These are phyloP conservation scores for Vitis hybrid DNA, from an alignment of 177 flowering plant genomes.

Conservation along the genomic window DNA sequence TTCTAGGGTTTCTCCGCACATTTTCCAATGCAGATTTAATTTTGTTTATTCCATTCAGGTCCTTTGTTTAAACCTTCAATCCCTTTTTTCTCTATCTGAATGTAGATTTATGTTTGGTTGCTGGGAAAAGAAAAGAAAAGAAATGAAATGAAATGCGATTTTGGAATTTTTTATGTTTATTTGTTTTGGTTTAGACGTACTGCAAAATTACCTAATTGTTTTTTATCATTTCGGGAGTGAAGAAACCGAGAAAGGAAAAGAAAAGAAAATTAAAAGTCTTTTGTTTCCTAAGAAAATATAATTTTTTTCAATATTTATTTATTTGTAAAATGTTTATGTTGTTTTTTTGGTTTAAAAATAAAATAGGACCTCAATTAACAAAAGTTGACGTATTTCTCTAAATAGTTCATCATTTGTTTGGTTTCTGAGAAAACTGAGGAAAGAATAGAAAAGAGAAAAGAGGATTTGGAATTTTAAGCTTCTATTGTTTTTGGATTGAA, in stretches of 20 bases:
- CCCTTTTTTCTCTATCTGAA: neutral
- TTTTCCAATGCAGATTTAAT: neutral
- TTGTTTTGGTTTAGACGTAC: neutral
- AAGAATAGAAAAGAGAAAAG: no score
- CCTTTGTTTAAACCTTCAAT: neutral
- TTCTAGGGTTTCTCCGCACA: neutral
- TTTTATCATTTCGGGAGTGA: neutral
- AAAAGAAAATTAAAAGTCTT: neutral
- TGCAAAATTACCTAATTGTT: neutral
- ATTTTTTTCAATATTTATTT: neutral
- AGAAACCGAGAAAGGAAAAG: neutral
- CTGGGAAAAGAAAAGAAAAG: neutral
- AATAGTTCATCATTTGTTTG: no score
- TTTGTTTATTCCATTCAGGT: neutral
- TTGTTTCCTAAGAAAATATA: neutral
- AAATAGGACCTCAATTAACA: no score
- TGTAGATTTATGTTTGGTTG: neutral
- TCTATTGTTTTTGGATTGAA: no score
- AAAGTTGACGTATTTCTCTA: no score
- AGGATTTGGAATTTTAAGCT: no score
- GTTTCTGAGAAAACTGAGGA: no score
- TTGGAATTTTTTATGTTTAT: neutral
- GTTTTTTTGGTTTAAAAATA: no score
- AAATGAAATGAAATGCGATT: neutral
- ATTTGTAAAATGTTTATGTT: no score